Percentiles rank a stretch among this genome's conserved stretches.
Conservation (phyloP, 2,329 filamentous ascomycete genomes). For the Botrytis sinoallii region DNA sequence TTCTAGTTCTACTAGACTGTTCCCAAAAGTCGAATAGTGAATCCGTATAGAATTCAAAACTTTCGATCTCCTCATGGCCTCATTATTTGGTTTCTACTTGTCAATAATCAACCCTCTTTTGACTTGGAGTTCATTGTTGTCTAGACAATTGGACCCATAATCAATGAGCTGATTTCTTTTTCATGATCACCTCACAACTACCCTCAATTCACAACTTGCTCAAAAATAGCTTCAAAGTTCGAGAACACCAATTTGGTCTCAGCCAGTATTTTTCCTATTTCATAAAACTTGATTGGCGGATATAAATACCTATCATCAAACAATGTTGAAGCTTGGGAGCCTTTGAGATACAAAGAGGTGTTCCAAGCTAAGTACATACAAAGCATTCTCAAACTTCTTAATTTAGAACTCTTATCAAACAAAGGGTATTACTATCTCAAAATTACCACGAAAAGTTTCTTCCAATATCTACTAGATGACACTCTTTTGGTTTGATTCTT, state of each 20-base stretch:
- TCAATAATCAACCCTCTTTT: neutral
- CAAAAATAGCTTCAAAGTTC: neutral
- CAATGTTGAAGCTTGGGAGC: neutral
- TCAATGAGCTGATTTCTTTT: neutral
- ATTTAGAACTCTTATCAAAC: slow-evolving; percentile 2
- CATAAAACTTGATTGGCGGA: neutral
- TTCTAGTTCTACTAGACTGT: neutral
- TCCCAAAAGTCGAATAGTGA: neutral
- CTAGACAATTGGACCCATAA: neutral
- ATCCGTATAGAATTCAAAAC: neutral
- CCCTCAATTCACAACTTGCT: neutral
- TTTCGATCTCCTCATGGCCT: neutral
- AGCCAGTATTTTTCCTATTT: neutral
- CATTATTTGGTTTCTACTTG: no score
- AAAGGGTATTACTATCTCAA: neutral
- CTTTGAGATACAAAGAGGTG: neutral
- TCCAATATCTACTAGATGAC: neutral
- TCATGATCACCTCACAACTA: neutral
- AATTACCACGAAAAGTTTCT: neutral
- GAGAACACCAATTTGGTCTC: no score
- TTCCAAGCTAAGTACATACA: neutral
- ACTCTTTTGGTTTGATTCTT: neutral
- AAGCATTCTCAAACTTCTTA: slow-evolving; percentile 5
- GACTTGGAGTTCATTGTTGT: neutral
- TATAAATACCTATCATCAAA: neutral